A percentile compares a stretch with the other conserved stretches of the same genome.
phyloP scores from a whole-genome alignment of 768 basidiomycete species.

The Russula dissimulans region DNA sequence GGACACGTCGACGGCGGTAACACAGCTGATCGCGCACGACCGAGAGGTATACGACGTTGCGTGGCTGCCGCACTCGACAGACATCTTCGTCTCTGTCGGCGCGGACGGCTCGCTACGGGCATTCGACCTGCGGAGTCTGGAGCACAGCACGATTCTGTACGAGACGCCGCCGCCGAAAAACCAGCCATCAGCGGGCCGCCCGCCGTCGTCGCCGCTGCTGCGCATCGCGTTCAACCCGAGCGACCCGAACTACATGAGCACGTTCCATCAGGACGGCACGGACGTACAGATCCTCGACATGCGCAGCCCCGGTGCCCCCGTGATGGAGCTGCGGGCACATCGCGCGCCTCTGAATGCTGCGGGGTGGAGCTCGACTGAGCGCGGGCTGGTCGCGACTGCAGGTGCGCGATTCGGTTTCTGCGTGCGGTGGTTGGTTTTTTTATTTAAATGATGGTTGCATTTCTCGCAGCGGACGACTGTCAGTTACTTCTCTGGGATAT shows the following conservation, averaged over 20 bases:
- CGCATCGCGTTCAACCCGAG: conserved; percentile 87
- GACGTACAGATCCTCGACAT: conserved; percentile 94
- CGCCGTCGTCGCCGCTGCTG: conserved; percentile 71
- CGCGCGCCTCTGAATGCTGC: conserved; percentile 75
- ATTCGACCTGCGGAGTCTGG: conserved; percentile 91
- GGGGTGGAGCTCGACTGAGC: conserved; percentile 83
- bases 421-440: not conserved
- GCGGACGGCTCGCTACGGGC: conserved; percentile 95
- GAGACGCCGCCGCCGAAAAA: conserved; percentile 82
- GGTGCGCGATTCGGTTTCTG: conserved; percentile 37
- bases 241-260: conserved; percentile 92
- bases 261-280: conserved; percentile 87
- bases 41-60: conserved; percentile 95
- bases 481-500: conserved; percentile 94
- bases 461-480: conserved; percentile 72
- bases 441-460: not conserved
- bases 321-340: conserved; percentile 84
- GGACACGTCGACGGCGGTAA: conserved; percentile 85
- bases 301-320: conserved; percentile 92
- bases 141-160: conserved; percentile 97
- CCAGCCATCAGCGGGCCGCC: conserved; percentile 52
- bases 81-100: conserved; percentile 97
- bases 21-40: conserved; percentile 96
- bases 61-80: conserved; percentile 94
- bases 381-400: conserved; percentile 78